phyloP scores from a whole-genome alignment of 495 filamentous ascomycete species.

The Trichocladium antarcticum region DNA sequence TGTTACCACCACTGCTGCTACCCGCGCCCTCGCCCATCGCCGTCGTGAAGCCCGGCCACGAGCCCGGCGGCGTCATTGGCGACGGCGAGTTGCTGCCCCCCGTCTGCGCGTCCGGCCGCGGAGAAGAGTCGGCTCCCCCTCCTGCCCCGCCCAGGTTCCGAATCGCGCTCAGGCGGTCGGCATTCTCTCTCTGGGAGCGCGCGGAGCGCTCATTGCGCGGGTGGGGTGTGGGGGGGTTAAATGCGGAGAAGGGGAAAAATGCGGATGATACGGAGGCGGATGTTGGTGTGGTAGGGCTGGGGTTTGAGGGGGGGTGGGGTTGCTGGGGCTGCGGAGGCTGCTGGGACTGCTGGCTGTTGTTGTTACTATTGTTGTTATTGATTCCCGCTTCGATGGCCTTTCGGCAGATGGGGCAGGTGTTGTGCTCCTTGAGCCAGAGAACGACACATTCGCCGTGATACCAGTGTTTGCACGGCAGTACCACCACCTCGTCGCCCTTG shows the following conservation, averaged over 20 bases:
- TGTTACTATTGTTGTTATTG: not conserved
- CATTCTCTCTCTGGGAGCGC: slow-evolving; percentile 14
- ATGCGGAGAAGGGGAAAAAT: not conserved
- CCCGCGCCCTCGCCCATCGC: too few species aligned
- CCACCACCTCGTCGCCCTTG: slow-evolving; percentile 60
- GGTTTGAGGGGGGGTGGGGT: not conserved
- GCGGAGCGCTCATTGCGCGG: not conserved
- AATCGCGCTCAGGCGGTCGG: slow-evolving; percentile 17
- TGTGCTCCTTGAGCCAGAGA: slow-evolving; percentile 74
- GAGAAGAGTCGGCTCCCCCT: too few species aligned
- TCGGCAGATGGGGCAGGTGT: slow-evolving; percentile 84
- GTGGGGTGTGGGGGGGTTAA: not conserved
- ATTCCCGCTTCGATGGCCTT: slow-evolving; percentile 49
- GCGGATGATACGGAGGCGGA: not conserved
- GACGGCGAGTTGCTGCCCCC: slow-evolving; percentile 7
- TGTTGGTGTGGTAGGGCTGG: not conserved
- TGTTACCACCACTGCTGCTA: too few species aligned
- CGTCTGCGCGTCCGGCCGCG: too few species aligned
- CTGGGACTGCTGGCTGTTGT: not conserved
- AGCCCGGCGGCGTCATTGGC: slow-evolving; percentile 6
- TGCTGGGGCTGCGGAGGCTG: not conserved
- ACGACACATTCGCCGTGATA: slow-evolving; percentile 72
- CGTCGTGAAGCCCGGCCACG: not conserved
- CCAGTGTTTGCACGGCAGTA: slow-evolving; percentile 84
- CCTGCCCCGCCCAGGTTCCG: slow-evolving; percentile 15